A percentile compares a stretch with the other conserved stretches of the same genome.
Conservation (phyloP, 495 filamentous ascomycete species). For the Tuber microsphaerosporum region DNA sequence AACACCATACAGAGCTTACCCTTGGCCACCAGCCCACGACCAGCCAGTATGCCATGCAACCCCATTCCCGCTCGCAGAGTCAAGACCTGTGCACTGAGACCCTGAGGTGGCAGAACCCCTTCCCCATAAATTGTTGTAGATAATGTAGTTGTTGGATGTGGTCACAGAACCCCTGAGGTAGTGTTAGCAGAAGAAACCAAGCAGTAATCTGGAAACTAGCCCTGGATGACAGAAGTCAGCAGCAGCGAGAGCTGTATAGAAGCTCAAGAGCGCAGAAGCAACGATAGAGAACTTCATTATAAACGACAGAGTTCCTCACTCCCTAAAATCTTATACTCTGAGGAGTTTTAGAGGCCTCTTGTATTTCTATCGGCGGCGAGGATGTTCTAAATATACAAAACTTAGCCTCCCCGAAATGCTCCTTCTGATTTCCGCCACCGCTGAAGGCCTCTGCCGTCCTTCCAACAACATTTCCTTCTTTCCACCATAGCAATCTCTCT, state of each 20-base stretch:
- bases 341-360: neutral
- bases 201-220: neutral
- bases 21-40: conserved; percentile 51
- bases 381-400: neutral
- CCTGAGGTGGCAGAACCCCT: conserved; percentile 46
- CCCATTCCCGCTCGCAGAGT: conserved; percentile 46
- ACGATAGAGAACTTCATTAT: conserved; percentile 26
- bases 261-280: conserved; percentile 18
- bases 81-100: conserved; percentile 53
- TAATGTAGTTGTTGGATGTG: conserved; percentile 44
- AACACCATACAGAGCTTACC: conserved; percentile 5
- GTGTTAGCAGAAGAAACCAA: neutral
- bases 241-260: conserved; percentile 14
- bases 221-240: conserved; percentile 22
- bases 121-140: conserved; percentile 56
- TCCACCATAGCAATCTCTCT: neutral
- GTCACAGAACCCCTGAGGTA: conserved; percentile 15
- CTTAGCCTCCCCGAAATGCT: neutral
- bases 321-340: neutral
- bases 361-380: neutral
- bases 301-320: neutral
- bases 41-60: conserved; percentile 55
- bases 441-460: neutral
- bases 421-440: neutral
- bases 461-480: neutral